Conservation (phyloP, 75 land plant species). For the Cryptomeria japonica region DNA sequence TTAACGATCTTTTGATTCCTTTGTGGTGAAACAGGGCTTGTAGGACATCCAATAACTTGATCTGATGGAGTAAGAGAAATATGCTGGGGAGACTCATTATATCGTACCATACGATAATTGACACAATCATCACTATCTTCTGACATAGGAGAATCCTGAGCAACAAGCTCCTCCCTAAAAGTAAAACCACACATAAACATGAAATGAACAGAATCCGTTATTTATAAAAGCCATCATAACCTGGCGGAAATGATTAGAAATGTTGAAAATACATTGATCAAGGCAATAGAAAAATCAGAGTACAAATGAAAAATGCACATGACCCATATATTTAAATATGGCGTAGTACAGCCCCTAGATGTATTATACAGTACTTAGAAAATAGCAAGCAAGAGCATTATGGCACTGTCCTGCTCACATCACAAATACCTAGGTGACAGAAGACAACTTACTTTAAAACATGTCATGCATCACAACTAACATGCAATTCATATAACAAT, state of each 20-base stretch:
- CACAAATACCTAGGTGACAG: background rate
- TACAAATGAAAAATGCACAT: background rate
- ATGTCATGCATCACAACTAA: background rate
- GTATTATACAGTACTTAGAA: background rate
- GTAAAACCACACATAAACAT: background rate
- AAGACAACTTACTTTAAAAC: background rate
- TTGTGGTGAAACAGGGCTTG: constrained; percentile 74
- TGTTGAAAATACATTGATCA: background rate
- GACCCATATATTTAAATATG: background rate
- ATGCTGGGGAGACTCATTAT: constrained; percentile 33
- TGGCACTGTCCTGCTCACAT: background rate
- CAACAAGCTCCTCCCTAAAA: constrained; percentile 72
- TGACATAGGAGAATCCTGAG: constrained; percentile 90
- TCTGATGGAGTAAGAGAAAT: constrained; percentile 39
- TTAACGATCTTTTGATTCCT: constrained; percentile 28
- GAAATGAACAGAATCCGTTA: background rate
- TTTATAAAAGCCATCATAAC: background rate
- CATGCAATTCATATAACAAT: background rate
- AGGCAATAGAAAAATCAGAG: background rate
- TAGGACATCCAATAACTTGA: constrained; percentile 23
- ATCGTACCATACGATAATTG: constrained; percentile 50
- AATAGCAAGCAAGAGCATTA: background rate
- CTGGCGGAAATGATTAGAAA: background rate
- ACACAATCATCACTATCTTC: constrained; percentile 85
- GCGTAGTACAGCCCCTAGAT: background rate